These are phyloP conservation scores for Rhizopus delemar DNA, from an alignment of 371 early-diverging fungal genomes.

Conservation along the genomic window DNA sequence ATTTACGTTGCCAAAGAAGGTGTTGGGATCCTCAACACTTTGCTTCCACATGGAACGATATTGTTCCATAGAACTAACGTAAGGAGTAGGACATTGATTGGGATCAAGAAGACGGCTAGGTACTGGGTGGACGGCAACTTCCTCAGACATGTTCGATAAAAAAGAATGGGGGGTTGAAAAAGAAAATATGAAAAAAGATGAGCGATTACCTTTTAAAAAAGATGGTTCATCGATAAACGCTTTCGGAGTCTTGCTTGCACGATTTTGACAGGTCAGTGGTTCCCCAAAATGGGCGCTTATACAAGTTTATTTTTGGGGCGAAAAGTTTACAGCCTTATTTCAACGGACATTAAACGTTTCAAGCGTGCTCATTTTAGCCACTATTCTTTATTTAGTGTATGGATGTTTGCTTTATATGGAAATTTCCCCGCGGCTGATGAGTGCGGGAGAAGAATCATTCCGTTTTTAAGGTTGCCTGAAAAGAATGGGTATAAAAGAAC, in stretches of 20 bases:
- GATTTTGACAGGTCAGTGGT: slow-evolving; percentile 5
- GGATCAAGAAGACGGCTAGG: slow-evolving; percentile 58
- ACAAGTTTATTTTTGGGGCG: slow-evolving; percentile 12
- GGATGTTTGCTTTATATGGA: slow-evolving; percentile 15
- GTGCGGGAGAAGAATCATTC: background rate
- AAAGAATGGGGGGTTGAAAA: slow-evolving; percentile 7
- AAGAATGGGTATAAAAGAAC: background rate
- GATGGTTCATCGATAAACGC: slow-evolving; percentile 1
- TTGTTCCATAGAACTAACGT: slow-evolving; percentile 72
- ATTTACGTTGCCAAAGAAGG: slow-evolving; percentile 82
- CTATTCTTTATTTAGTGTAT: slow-evolving; percentile 7
- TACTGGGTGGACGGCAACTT: slow-evolving; percentile 46
- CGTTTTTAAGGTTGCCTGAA: background rate
- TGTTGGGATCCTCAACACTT: slow-evolving; percentile 77
- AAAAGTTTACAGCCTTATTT: background rate
- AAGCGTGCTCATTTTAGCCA: too few species aligned
- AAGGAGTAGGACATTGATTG: slow-evolving; percentile 60
- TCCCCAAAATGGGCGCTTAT: slow-evolving; percentile 14
- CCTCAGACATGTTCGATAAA: background rate
- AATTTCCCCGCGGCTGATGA: slow-evolving; percentile 16
- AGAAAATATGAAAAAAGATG: background rate
- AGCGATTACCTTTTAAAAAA: background rate
- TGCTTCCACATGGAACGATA: slow-evolving; percentile 79
- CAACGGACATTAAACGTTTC: background rate
- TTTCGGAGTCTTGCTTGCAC: slow-evolving; percentile 1